Percentiles rank a stretch among this genome's conserved stretches.
Conservation (phyloP, 2,329 filamentous ascomycete genomes). For the Claviceps sp. region DNA sequence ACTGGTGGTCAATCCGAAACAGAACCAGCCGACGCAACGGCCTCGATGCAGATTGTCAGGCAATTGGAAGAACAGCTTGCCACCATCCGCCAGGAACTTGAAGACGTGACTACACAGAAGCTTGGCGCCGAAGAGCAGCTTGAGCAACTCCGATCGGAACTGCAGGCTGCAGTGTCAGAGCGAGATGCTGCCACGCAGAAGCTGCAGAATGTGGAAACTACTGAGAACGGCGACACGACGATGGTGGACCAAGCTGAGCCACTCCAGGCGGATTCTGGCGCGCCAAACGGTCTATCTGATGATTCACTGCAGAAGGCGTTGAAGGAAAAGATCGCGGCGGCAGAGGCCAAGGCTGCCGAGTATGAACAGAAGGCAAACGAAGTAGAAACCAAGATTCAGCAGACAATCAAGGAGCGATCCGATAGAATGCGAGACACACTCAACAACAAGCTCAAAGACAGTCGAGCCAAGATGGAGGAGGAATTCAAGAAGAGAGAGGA, state of each 20-base stretch:
- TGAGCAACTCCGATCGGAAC: slow-evolving; percentile 38
- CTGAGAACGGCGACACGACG: slow-evolving; percentile 5
- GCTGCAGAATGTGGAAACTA: slow-evolving; percentile 18
- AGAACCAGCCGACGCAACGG: slow-evolving; percentile 21
- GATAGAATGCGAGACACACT: slow-evolving; percentile 56
- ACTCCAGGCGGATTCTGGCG: slow-evolving; percentile 1
- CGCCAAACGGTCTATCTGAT: slow-evolving; percentile 29
- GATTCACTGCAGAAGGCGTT: slow-evolving; percentile 45
- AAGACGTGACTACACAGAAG: slow-evolving; percentile 53
- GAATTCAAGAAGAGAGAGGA: slow-evolving; percentile 41
- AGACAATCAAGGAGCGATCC: slow-evolving; percentile 49
- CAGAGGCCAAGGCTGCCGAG: slow-evolving; percentile 49
- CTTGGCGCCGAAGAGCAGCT: slow-evolving; percentile 53
- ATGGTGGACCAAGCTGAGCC: neutral
- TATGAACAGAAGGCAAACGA: slow-evolving; percentile 50
- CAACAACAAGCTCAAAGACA: slow-evolving; percentile 58
- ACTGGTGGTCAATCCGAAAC: slow-evolving; percentile 1
- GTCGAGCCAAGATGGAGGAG: slow-evolving; percentile 37
- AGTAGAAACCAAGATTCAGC: slow-evolving; percentile 48
- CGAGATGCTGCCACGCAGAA: slow-evolving; percentile 44
- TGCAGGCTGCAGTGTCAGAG: slow-evolving; percentile 49
- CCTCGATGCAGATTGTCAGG: slow-evolving; percentile 31
- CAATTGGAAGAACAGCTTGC: slow-evolving; percentile 36
- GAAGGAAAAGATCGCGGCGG: slow-evolving; percentile 46
- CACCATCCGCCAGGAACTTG: slow-evolving; percentile 46